Percentiles rank a stretch among this genome's conserved stretches.
Conservation (phyloP, 176 grass and related monocot species). For the Rhynchospora pubera region DNA sequence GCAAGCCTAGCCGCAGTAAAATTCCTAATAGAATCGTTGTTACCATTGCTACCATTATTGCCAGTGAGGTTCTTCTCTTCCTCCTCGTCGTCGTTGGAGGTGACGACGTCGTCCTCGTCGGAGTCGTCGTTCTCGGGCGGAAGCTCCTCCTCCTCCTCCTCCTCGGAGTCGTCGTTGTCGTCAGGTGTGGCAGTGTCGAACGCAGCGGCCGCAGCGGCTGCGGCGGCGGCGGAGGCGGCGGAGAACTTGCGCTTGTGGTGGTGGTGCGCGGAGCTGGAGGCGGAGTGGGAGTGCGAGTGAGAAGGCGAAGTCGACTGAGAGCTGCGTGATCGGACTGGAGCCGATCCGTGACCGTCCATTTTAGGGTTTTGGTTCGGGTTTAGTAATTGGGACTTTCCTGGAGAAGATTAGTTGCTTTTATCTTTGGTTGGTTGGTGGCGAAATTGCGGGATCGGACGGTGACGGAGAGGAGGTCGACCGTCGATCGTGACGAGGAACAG, state of each 20-base stretch:
- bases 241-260: slow-evolving; percentile 95
- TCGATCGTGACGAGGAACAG: too few relatives aligned
- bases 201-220: slow-evolving; percentile 34
- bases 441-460: too few relatives aligned
- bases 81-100: slow-evolving; percentile 50
- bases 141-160: slow-evolving; percentile 18
- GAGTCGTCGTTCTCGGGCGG: slow-evolving; percentile 14
- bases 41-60: slow-evolving; percentile 12
- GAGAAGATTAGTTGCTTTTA: neutral
- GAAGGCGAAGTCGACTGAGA: slow-evolving; percentile 35
- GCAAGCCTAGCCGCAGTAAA: slow-evolving; percentile 41
- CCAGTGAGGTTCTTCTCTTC: slow-evolving; percentile 31
- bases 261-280: slow-evolving; percentile 59
- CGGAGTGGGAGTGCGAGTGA: slow-evolving; percentile 51
- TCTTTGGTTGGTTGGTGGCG: neutral
- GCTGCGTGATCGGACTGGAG: slow-evolving; percentile 30
- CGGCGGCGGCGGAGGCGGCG: slow-evolving; percentile 13
- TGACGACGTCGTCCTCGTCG: slow-evolving; percentile 26
- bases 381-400: slow-evolving; percentile 30
- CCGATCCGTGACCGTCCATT: slow-evolving; percentile 70
- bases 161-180: slow-evolving; percentile 49
- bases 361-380: slow-evolving; percentile 23
- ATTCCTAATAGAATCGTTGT: slow-evolving; percentile 39
- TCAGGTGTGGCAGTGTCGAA: slow-evolving; percentile 30
- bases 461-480: too few relatives aligned